A percentile compares a stretch with the other conserved stretches of the same genome.
phyloP scores from a whole-genome alignment of 1,284 basidiomycete genomes.

The Apiotrichum gracile region DNA sequence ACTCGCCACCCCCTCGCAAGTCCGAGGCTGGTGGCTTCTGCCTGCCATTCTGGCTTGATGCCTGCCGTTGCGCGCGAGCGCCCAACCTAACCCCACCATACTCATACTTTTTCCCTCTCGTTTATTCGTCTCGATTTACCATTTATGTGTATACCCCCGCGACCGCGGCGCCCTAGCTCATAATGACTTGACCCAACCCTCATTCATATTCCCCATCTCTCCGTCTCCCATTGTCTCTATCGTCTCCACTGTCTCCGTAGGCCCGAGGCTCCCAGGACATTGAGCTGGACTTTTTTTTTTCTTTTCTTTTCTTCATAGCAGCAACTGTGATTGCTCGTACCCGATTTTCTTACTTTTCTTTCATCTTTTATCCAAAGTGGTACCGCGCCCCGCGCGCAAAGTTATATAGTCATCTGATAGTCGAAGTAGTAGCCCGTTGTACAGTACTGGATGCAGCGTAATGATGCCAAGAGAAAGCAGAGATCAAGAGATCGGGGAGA shows the following conservation, averaged over 20 bases:
- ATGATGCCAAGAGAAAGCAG: not conserved
- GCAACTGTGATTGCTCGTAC: not conserved
- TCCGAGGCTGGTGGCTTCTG: not conserved
- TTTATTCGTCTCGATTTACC: too few relatives aligned
- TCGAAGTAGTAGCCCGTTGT: not conserved
- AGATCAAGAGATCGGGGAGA: not conserved
- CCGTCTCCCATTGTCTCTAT: not conserved
- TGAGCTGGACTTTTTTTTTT: not conserved
- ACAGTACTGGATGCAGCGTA: not conserved
- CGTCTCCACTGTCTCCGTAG: not conserved
- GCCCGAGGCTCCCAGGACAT: not conserved
- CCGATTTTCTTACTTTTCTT: not conserved
- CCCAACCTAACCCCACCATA: not conserved
- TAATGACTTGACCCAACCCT: too few relatives aligned
- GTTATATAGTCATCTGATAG: not conserved
- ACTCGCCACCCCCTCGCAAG: not conserved
- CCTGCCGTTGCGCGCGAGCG: not conserved
- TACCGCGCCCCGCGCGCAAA: too few relatives aligned
- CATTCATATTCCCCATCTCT: not conserved
- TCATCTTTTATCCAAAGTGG: not conserved
- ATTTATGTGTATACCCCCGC: not conserved
- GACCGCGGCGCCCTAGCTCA: too few relatives aligned
- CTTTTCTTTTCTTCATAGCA: not conserved
- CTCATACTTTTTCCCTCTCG: not conserved
- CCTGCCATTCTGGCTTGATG: slow-evolving; percentile 2